Percentiles rank a stretch among this genome's conserved stretches.
Conservation (phyloP, 331 rosid genomes). For the Prunus yedoensis region DNA sequence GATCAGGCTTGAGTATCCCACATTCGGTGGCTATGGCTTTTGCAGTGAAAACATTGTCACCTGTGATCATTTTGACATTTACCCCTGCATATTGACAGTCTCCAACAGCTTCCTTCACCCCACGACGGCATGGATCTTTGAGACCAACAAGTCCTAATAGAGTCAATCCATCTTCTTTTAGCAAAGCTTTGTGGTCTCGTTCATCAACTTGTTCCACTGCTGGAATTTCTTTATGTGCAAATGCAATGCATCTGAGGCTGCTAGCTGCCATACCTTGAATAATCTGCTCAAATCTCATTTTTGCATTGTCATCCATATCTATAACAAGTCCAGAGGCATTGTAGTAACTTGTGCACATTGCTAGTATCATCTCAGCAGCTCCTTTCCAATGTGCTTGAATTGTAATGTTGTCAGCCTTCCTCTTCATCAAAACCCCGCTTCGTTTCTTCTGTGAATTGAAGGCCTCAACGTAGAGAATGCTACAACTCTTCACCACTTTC, state of each 20-base stretch:
- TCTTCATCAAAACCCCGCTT: constrained; percentile 24
- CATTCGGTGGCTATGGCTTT: constrained; percentile 37
- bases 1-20: constrained; percentile 25
- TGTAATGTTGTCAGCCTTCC: constrained; percentile 12
- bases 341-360: constrained; percentile 28
- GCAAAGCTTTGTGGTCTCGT: neutral
- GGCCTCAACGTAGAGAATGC: constrained; percentile 21
- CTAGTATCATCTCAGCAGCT: constrained; percentile 36
- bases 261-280: constrained; percentile 44
- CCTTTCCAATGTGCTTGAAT: constrained; percentile 26
- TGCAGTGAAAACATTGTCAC: constrained; percentile 35
- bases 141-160: constrained; percentile 31
- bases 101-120: constrained; percentile 17
- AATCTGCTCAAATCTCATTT: constrained; percentile 2
- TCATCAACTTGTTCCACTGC: neutral
- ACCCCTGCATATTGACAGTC: constrained; percentile 19
- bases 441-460: constrained; percentile 36
- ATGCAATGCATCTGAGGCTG: constrained; percentile 24
- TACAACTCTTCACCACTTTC: neutral
- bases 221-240: constrained; percentile 19
- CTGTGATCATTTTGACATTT: constrained; percentile 34
- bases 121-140: constrained; percentile 32
- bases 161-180: constrained; percentile 24
- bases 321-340: constrained; percentile 19
- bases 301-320: neutral